phyloP scores from a whole-genome alignment of 257 asterid species.

The Nicotiana tabacum region DNA sequence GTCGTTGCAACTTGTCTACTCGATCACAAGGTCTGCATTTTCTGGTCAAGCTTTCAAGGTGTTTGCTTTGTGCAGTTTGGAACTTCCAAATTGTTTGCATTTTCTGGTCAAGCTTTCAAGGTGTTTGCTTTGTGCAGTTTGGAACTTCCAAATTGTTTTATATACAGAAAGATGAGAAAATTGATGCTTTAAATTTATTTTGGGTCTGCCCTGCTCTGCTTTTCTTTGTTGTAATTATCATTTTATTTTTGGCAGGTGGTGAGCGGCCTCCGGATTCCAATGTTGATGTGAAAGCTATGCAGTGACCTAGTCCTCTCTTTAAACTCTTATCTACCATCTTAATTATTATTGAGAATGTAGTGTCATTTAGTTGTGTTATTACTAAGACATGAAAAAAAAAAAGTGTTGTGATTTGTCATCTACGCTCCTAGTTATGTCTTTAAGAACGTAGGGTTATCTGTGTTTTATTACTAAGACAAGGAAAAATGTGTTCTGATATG shows the following conservation, averaged over 20 bases:
- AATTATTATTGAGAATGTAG: neutral
- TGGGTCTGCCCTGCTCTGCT: too few relatives aligned
- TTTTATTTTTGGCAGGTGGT: neutral
- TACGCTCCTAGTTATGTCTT: neutral
- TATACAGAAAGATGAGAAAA: neutral
- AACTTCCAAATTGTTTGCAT: neutral
- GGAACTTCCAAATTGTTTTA: neutral
- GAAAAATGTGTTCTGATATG: neutral
- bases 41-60: neutral
- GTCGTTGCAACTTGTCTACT: neutral
- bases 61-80: neutral
- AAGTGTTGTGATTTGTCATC: neutral
- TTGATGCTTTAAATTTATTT: neutral
- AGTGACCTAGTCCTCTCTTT: neutral
- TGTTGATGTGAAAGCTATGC: neutral
- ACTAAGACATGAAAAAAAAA: neutral
- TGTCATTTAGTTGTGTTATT: neutral
- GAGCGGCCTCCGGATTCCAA: neutral
- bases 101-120: neutral
- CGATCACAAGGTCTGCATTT: neutral
- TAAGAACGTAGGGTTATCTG: neutral
- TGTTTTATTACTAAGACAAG: neutral
- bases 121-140: neutral
- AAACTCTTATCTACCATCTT: neutral
- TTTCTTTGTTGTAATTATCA: neutral